Evolutionary conservation across 2,329 filamentous ascomycete genomes (phyloP).

Genomic region (Aspergillus ochraceoroseus): DNA sequence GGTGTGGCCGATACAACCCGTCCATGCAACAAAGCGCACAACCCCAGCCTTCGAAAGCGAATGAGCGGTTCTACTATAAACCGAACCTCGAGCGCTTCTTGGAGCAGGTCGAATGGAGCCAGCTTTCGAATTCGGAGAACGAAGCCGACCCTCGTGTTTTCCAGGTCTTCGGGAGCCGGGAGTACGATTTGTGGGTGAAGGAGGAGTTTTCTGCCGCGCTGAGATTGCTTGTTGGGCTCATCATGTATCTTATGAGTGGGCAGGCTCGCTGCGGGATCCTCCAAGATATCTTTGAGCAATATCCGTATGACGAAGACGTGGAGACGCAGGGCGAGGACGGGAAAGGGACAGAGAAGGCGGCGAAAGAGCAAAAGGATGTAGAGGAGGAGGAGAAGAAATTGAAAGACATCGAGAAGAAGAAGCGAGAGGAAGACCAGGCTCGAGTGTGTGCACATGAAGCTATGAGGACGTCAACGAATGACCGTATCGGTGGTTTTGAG

Average conservation of each 20-base stretch:
- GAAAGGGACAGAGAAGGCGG: slow-evolving; percentile 4
- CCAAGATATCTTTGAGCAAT: slow-evolving; percentile 21
- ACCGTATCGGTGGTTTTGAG: slow-evolving; percentile 16
- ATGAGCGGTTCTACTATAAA: slow-evolving; percentile 17
- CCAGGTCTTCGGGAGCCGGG: slow-evolving; percentile 24
- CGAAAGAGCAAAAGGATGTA: slow-evolving; percentile 11
- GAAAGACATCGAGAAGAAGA: slow-evolving; percentile 10
- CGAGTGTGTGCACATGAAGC: slow-evolving; percentile 12
- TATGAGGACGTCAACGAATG: slow-evolving; percentile 10
- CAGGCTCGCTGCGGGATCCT: slow-evolving; percentile 24
- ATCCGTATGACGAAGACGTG: slow-evolving; percentile 16
- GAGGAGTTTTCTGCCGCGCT: slow-evolving; percentile 22
- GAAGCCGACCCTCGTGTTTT: slow-evolving; percentile 21
- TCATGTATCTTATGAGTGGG: slow-evolving; percentile 29
- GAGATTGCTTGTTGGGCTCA: slow-evolving; percentile 20
- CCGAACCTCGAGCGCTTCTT: slow-evolving; percentile 19
- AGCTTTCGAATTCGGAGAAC: slow-evolving; percentile 15
- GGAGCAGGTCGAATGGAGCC: slow-evolving; percentile 17
- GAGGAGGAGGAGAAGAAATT: slow-evolving; percentile 15
- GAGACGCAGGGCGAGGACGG: slow-evolving; percentile 11
- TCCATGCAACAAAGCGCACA: neutral
- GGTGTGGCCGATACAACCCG: slow-evolving; percentile 20
- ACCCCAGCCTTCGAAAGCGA: neutral
- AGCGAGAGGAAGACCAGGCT: slow-evolving; percentile 11
- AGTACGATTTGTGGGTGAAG: slow-evolving; percentile 28